Evolutionary conservation across 2,329 filamentous ascomycete genomes (phyloP).

Genomic region (Fusarium sterilihyphosum): DNA sequence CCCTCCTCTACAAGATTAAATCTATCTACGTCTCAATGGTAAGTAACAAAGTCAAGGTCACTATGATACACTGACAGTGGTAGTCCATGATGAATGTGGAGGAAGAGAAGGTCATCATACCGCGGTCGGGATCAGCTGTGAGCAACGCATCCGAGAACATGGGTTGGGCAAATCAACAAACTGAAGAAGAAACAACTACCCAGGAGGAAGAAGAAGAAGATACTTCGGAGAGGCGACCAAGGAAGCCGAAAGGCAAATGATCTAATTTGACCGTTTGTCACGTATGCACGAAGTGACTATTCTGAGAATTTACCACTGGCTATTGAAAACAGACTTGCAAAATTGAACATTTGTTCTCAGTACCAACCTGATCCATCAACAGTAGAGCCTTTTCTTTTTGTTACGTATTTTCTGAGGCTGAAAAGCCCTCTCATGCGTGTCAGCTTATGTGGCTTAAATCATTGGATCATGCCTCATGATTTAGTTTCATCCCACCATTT

Average conservation of each 20-base stretch:
- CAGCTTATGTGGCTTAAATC: not conserved
- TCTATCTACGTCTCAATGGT: not conserved
- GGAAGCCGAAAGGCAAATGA: not conserved
- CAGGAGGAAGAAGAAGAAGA: not conserved
- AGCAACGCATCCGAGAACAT: not conserved
- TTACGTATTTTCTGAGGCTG: not conserved
- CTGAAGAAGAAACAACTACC: not conserved
- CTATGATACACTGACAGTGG: not conserved
- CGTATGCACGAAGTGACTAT: not conserved
- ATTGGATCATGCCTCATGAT: not conserved
- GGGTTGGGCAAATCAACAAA: not conserved
- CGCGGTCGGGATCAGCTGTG: not conserved
- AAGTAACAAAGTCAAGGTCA: not conserved
- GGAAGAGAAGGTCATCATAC: accelerated
- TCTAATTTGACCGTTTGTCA: not conserved
- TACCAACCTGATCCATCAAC: not conserved
- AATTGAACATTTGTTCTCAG: not conserved
- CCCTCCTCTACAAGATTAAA: not conserved
- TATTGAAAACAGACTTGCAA: not conserved
- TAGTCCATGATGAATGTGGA: not conserved
- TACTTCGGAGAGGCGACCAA: not conserved
- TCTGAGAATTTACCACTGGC: not conserved
- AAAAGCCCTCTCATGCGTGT: not conserved
- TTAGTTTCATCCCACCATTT: not conserved
- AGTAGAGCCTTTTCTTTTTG: not conserved